Evolutionary conservation across 352 stramenopile species (phyloP).

Genomic region (Phytopythium ostracodes): DNA sequence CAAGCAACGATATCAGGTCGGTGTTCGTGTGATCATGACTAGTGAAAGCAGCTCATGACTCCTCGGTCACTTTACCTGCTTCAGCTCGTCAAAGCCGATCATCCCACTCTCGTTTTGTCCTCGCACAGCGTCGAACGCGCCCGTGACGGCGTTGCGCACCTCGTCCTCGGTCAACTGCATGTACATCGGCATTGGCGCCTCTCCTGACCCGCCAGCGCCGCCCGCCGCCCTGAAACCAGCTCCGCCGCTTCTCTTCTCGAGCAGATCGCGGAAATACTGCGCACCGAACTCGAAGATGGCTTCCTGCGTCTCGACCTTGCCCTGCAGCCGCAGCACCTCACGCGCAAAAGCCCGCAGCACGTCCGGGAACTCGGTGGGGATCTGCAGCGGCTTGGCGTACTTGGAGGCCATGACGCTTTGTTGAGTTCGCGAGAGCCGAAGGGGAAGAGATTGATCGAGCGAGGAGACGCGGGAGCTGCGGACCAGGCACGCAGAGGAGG

Average conservation of each 20-base stretch:
- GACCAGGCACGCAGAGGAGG: neutral
- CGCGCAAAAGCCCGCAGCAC: constrained; percentile 73
- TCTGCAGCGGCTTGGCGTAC: constrained; percentile 78
- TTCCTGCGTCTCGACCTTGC: constrained; percentile 74
- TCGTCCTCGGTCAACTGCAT: constrained; percentile 62
- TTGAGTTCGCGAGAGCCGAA: neutral
- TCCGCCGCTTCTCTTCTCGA: constrained; percentile 25
- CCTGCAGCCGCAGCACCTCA: constrained; percentile 79
- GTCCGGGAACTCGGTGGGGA: constrained; percentile 69
- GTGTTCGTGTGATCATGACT: no score
- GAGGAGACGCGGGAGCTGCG: neutral
- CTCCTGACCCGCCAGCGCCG: neutral
- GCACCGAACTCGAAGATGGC: constrained; percentile 72
- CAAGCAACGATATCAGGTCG: neutral
- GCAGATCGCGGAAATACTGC: constrained; percentile 68
- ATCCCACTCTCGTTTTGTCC: constrained; percentile 35
- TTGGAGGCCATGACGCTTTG: constrained; percentile 61
- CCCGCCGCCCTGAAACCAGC: neutral
- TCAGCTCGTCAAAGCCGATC: constrained; percentile 37
- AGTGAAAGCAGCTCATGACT: no score
- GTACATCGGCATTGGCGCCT: constrained; percentile 32
- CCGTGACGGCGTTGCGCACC: constrained; percentile 38
- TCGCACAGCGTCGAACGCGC: constrained; percentile 37
- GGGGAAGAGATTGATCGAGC: neutral
- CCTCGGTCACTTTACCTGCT: constrained; percentile 20